Evolutionary conservation across 2,329 filamentous ascomycete species (phyloP).

Genomic region (Beauveria caledonica): DNA sequence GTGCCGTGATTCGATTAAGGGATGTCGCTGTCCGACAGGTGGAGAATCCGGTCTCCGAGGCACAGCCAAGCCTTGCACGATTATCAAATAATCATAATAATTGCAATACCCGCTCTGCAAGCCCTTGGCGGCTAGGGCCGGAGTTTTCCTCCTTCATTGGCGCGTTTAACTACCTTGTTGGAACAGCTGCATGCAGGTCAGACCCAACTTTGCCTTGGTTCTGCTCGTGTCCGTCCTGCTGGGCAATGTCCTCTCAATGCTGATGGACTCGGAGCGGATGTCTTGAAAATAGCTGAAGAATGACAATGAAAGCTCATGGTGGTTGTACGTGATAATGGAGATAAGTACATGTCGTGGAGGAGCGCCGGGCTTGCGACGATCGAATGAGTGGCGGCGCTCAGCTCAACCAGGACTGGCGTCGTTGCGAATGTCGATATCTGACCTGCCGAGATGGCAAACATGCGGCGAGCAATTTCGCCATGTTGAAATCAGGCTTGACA

Average conservation of each 20-base stretch:
- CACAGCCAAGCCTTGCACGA: neutral
- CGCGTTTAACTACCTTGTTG: neutral
- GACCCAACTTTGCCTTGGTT: neutral
- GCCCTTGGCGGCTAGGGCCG: neutral
- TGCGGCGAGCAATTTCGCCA: constrained; percentile 9
- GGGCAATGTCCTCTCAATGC: neutral
- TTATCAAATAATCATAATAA: neutral
- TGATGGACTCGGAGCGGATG: neutral
- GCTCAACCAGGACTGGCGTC: neutral
- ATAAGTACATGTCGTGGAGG: neutral
- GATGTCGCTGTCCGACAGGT: neutral
- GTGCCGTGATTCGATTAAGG: neutral
- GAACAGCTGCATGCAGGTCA: neutral
- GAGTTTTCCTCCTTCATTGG: neutral
- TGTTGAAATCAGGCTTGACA: neutral
- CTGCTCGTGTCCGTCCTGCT: neutral
- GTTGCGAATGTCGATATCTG: neutral
- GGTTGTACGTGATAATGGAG: neutral
- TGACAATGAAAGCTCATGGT: neutral
- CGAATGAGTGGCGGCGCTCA: neutral
- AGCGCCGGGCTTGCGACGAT: neutral
- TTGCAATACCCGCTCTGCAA: neutral
- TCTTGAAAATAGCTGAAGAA: neutral
- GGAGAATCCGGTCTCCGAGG: neutral
- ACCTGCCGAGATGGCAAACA: neutral